Conservation (phyloP, 345 rosid species). For the Eucalyptus camaldulensis region DNA sequence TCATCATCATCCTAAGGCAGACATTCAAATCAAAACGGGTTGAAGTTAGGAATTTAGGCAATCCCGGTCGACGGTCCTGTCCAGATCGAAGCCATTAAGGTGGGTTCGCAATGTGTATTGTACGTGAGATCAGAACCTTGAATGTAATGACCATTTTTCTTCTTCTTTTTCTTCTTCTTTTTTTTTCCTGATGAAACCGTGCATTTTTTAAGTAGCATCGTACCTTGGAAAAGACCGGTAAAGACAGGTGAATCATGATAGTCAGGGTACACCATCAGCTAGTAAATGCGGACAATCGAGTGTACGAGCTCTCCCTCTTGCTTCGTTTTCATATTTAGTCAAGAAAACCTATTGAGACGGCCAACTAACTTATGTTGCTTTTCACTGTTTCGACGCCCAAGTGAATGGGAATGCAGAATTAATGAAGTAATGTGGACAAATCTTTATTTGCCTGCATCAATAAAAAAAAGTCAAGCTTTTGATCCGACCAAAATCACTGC, state of each 20-base stretch:
- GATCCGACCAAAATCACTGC: neutral
- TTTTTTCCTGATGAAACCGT: neutral
- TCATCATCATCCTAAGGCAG: neutral
- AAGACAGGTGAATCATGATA: neutral
- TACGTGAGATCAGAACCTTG: neutral
- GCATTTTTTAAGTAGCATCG: neutral
- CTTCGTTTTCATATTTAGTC: neutral
- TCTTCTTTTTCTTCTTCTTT: neutral
- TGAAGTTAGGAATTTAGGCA: neutral
- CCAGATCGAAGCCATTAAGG: neutral
- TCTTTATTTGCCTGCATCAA: too few relatives aligned
- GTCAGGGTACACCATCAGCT: neutral
- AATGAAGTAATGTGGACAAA: neutral
- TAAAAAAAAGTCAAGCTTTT: too few relatives aligned
- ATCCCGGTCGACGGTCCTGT: neutral
- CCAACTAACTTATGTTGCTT: neutral
- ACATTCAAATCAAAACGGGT: neutral
- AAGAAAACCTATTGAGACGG: neutral
- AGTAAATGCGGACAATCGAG: neutral
- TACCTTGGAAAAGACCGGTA: neutral
- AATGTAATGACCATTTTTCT: neutral
- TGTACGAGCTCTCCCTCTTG: neutral
- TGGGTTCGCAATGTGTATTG: neutral
- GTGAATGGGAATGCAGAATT: neutral
- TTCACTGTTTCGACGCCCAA: too few relatives aligned